These are phyloP conservation scores for Corchorus capsularis DNA, from an alignment of 345 rosid genomes.

Conservation along the genomic window DNA sequence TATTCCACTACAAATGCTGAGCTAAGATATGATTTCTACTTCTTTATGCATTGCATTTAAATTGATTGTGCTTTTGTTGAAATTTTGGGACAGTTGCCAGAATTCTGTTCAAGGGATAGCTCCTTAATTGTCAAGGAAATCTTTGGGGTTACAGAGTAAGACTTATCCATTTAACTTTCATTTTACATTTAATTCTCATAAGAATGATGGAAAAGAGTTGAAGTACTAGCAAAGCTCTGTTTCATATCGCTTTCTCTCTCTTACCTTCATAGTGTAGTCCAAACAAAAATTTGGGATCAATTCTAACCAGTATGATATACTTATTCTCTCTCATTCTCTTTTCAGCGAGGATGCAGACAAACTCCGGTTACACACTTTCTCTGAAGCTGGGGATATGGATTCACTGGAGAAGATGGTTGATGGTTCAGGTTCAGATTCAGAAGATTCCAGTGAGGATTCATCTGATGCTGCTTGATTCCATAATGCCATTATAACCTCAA, in stretches of 20 bases:
- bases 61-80: conserved; percentile 23
- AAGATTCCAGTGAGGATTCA: conserved; percentile 38
- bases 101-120: conserved; percentile 75
- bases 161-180: conserved; percentile 4
- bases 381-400: conserved; percentile 84
- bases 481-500: conserved; percentile 5
- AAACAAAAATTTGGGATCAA: not conserved
- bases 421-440: conserved; percentile 60
- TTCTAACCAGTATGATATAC: not conserved
- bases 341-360: conserved; percentile 85
- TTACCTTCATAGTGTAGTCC: not conserved
- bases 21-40: conserved; percentile 1
- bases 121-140: conserved; percentile 89
- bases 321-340: not conserved
- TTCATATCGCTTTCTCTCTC: not conserved
- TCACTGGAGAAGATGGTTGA: conserved; percentile 87
- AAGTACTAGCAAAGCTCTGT: not conserved
- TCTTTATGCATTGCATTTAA: not conserved
- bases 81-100: conserved; percentile 68
- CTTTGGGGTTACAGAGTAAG: conserved; percentile 93
- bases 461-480: conserved; percentile 17
- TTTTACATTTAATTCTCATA: not conserved
- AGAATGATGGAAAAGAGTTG: conserved; percentile 3
- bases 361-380: conserved; percentile 68
- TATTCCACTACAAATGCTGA: not conserved